Conservation (phyloP, 164 flowering plant species). For the Stephania yunnanensis region DNA sequence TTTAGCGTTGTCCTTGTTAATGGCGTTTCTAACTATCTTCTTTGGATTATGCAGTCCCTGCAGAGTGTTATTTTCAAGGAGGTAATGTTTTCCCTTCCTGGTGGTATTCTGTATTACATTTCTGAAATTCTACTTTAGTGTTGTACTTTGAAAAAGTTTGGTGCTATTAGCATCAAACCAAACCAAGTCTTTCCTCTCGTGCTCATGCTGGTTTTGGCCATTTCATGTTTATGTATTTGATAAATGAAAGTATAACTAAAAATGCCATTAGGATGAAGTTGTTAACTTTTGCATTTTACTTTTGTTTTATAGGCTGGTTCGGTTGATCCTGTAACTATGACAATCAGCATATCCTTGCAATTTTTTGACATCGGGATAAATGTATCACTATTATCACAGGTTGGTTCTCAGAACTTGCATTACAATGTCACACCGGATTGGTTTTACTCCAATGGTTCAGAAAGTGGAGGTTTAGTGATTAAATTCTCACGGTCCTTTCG, state of each 20-base stretch:
- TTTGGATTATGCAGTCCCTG: slow-evolving; percentile 76
- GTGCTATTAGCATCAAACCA: background rate
- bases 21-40: slow-evolving; percentile 22
- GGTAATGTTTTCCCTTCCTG: slow-evolving; percentile 31
- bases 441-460: background rate
- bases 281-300: background rate
- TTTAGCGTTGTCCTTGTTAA: background rate
- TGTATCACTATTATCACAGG: slow-evolving; percentile 83
- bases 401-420: slow-evolving; percentile 20
- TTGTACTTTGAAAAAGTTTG: background rate
- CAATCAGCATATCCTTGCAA: slow-evolving; percentile 80
- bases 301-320: slow-evolving; percentile 72
- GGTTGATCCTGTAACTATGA: slow-evolving; percentile 89
- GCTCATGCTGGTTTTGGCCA: background rate
- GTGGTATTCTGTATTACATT: background rate
- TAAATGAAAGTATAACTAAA: background rate
- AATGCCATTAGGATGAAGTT: background rate
- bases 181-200: background rate
- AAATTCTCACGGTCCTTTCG: too few species aligned
- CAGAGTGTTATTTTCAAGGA: slow-evolving; percentile 97
- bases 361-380: slow-evolving; percentile 94
- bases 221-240: background rate
- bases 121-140: background rate
- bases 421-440: background rate
- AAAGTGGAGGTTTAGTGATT: background rate